A percentile compares a stretch with the other conserved stretches of the same genome.
phyloP scores from a whole-genome alignment of 1,139 yeast species.

The Hanseniaspora uvarum region DNA sequence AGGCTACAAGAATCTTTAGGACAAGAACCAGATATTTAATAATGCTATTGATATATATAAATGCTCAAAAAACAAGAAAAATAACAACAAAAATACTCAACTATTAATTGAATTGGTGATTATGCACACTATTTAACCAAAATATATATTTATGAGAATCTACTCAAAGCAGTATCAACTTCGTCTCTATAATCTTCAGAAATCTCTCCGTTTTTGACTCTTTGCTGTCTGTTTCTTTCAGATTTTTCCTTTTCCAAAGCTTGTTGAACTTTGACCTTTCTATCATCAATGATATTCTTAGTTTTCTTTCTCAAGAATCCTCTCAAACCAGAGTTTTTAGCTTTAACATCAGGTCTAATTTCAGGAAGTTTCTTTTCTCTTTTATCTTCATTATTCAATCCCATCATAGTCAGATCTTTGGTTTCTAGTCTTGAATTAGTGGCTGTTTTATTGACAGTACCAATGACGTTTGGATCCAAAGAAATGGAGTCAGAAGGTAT shows the following conservation, averaged over 20 bases:
- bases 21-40: conserved; percentile 1
- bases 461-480: conserved; percentile 79
- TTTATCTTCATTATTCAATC: conserved; percentile 32
- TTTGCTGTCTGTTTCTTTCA: conserved; percentile 48
- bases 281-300: conserved; percentile 77
- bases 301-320: conserved; percentile 74
- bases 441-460: conserved; percentile 69
- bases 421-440: conserved; percentile 54
- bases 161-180: conserved; percentile 30
- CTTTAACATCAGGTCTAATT: conserved; percentile 55
- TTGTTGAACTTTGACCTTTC: conserved; percentile 70
- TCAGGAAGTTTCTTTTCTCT: conserved; percentile 37
- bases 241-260: conserved; percentile 67
- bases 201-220: conserved; percentile 42
- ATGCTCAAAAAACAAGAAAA: not conserved
- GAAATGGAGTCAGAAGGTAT: conserved; percentile 87
- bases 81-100: too few species aligned
- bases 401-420: conserved; percentile 43
- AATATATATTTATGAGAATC: conserved; percentile 23
- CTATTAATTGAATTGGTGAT: not conserved
- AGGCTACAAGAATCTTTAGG: conserved; percentile 6
- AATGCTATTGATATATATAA: not conserved
- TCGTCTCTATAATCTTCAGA: conserved; percentile 32
- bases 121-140: too few species aligned
- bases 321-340: conserved; percentile 76